phyloP scores from a whole-genome alignment of 345 rosid genomes.

The Anastatica hierochuntica region DNA sequence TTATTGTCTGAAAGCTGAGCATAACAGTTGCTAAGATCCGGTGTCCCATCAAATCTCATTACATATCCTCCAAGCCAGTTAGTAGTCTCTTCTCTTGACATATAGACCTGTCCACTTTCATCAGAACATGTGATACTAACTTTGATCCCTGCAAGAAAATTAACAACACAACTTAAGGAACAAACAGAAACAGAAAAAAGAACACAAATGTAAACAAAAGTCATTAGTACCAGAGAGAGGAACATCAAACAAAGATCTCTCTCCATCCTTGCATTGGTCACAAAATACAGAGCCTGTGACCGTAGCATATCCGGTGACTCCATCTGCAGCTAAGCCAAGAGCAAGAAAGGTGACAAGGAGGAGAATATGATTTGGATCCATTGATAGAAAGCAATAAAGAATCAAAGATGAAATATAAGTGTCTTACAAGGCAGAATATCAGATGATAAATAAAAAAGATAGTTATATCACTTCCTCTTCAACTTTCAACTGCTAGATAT shows the following conservation, averaged over 20 bases:
- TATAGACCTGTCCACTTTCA: constrained; percentile 42
- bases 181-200: too few relatives aligned
- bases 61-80: constrained; percentile 58
- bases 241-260: constrained; percentile 58
- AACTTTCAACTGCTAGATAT: constrained; percentile 48
- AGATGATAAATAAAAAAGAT: constrained; percentile 12
- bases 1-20: constrained; percentile 46
- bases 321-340: constrained; percentile 40
- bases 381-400: constrained; percentile 24
- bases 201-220: too few relatives aligned
- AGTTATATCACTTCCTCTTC: constrained; percentile 11
- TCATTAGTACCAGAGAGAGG: constrained; percentile 50
- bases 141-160: constrained; percentile 45
- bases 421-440: constrained; percentile 6
- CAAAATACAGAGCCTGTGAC: constrained; percentile 75
- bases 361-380: constrained; percentile 35
- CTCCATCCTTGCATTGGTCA: constrained; percentile 91
- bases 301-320: constrained; percentile 41
- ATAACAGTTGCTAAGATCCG: constrained; percentile 62
- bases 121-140: constrained; percentile 52
- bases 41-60: constrained; percentile 64
- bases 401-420: constrained; percentile 2
- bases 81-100: constrained; percentile 67
- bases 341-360: constrained; percentile 34
- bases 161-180: background rate